A percentile compares a stretch with the other conserved stretches of the same genome.
These are phyloP conservation scores for Gossypium anomalum DNA, from an alignment of 345 rosid genomes.

Conservation along the genomic window DNA sequence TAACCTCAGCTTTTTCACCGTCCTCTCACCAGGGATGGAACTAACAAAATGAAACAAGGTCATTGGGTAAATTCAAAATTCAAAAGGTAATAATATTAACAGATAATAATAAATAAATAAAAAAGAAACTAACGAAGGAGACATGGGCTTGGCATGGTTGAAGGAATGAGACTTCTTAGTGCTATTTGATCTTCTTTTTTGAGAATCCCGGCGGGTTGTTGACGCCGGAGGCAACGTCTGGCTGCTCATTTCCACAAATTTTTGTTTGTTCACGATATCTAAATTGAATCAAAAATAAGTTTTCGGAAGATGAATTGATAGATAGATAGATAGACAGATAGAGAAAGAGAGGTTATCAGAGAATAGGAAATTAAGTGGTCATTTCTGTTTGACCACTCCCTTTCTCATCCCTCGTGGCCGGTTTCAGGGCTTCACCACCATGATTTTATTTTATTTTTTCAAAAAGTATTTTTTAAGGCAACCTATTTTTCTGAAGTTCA, in stretches of 20 bases:
- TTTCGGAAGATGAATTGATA: not conserved
- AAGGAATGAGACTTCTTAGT: conserved; percentile 45
- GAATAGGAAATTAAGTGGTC: not conserved
- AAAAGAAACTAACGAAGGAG: conserved; percentile 54
- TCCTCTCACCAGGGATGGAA: conserved; percentile 60
- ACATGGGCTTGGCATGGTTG: conserved; percentile 68
- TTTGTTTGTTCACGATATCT: not conserved
- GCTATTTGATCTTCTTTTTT: conserved; percentile 43
- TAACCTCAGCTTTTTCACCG: conserved; percentile 81
- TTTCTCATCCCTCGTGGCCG: conserved; percentile 11
- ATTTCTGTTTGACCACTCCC: not conserved
- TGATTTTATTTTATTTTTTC: not conserved
- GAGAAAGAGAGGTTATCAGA: not conserved
- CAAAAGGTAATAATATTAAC: not conserved
- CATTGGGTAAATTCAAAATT: not conserved
- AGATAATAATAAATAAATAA: not conserved
- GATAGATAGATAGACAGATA: not conserved
- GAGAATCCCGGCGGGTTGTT: conserved; percentile 42
- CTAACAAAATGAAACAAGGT: conserved; percentile 16
- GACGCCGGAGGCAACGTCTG: conserved; percentile 46
- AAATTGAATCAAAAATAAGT: not conserved
- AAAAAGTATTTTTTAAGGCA: not conserved
- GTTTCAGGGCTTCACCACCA: not conserved
- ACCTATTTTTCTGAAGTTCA: not conserved
- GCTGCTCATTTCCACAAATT: conserved; percentile 46